Evolutionary conservation across 2,329 filamentous ascomycete species (phyloP), one percentile per base, ranked within the genome.

Genomic region (Paecilomyces sp.): DNA sequence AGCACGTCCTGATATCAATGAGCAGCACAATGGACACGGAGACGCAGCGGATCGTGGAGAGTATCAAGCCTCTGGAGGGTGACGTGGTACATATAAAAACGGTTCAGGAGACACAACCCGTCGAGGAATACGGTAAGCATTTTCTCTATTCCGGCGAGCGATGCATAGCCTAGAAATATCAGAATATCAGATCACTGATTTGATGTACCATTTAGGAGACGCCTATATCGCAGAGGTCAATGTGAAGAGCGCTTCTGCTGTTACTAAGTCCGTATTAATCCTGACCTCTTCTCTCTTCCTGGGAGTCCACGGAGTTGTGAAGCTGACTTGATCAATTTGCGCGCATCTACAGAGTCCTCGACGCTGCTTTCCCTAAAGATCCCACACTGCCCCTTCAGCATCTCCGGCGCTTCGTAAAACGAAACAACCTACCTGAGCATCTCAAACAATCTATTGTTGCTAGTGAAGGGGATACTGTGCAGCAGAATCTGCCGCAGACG

Each of bases 221-320:
- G 77, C 77, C 13, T 77, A 76, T 58, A 74, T 76, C 55, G 73
- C 74, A 22, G 77, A 79, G 66, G 74, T 80, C 59, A 74, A 76
- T 52, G 68, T 77, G 54, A 79, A 76, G 66, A 68, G 70, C 57
- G 77, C 77, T 9, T 75, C 75, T 18, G 76, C 75, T 61, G 75
- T 77, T 54, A 67, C 76, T 56, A 76, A 78, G 77, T 79, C 65
- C 60, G 72, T 61, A 22, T 18, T 18, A 2, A 18, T 9, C 41
- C 6, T 47, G n/a, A 18, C 28, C 18, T 34, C 18, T 3, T 33
- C 47, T 36, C 34, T 33, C 8, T 54, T 33, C 18, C 13, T 47
- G 41, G n/a, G n/a, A 18, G 5, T 11, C n/a, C 4, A 58, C 6
- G 6, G 15, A 28, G 25, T 3, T 7, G 7, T 11, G 6, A 1